A percentile compares a stretch with the other conserved stretches of the same genome.
phyloP scores from a whole-genome alignment of 2,329 filamentous ascomycete genomes.

The Pseudocercospora cruenta region DNA sequence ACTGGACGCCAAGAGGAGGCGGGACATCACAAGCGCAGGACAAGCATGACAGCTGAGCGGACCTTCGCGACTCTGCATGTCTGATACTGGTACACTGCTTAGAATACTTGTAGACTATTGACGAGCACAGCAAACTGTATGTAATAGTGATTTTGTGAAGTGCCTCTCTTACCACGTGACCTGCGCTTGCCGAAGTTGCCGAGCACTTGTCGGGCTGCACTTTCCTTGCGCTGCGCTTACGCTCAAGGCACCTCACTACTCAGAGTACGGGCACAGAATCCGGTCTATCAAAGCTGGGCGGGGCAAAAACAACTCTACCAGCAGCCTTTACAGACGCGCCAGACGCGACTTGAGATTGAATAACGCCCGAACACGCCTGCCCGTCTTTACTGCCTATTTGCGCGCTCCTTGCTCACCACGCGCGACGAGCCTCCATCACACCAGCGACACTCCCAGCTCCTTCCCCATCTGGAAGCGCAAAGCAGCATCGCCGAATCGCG shows the following conservation, averaged over 20 bases:
- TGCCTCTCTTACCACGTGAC: neutral
- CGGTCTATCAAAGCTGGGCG: neutral
- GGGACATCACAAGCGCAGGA: neutral
- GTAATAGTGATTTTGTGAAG: neutral
- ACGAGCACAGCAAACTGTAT: neutral
- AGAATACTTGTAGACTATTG: neutral
- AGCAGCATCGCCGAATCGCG: slow-evolving; percentile 17
- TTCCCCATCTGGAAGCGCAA: slow-evolving; percentile 11
- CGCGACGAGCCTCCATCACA: neutral
- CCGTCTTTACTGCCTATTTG: slow-evolving; percentile 1
- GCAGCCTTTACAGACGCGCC: neutral
- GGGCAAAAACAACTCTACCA: neutral
- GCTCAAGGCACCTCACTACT: neutral
- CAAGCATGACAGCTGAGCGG: neutral
- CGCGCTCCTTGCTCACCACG: neutral
- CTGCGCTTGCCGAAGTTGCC: neutral
- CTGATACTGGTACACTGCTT: neutral
- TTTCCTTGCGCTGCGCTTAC: neutral
- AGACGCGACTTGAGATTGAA: neutral
- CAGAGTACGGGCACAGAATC: neutral
- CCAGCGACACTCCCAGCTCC: slow-evolving; percentile 9
- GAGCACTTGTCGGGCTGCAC: neutral
- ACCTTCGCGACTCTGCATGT: neutral
- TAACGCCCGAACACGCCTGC: neutral
- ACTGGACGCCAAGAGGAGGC: neutral